A percentile compares a stretch with the other conserved stretches of the same genome.
These are phyloP conservation scores for Colletotrichum lindemuthianum DNA, from an alignment of 2,329 filamentous ascomycete species.

Conservation along the genomic window DNA sequence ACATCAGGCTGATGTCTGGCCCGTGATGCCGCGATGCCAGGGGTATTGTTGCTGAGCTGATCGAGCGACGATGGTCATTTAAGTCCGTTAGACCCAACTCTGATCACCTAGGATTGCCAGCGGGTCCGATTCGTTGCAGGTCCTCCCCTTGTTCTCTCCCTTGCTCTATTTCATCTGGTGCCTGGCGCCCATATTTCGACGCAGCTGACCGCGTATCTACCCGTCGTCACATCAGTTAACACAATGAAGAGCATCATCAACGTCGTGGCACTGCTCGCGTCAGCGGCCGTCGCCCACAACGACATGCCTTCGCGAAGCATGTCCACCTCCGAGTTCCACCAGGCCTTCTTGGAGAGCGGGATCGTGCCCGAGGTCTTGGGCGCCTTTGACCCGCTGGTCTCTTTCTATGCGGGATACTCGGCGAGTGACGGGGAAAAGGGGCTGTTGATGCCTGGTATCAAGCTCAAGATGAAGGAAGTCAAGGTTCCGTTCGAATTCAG, in stretches of 20 bases:
- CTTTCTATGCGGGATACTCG: slow-evolving; percentile 41
- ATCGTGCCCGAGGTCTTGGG: slow-evolving; percentile 44
- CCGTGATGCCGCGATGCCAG: slow-evolving; percentile 5
- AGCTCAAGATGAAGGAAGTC: slow-evolving; percentile 38
- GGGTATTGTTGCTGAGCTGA: slow-evolving; percentile 2
- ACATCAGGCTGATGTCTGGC: not conserved
- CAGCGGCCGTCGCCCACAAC: slow-evolving; percentile 9
- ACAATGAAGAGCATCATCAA: slow-evolving; percentile 22
- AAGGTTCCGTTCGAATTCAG: slow-evolving; percentile 41
- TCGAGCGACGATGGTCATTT: slow-evolving; percentile 12
- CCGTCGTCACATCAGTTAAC: no score
- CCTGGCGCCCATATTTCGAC: not conserved
- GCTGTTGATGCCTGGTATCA: slow-evolving; percentile 39
- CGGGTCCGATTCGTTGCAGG: not conserved
- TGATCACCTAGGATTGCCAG: not conserved
- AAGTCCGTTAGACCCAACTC: slow-evolving; percentile 2
- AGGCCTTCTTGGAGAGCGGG: slow-evolving; percentile 39
- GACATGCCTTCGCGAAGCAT: slow-evolving; percentile 36
- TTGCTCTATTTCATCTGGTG: not conserved
- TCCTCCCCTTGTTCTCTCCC: no score
- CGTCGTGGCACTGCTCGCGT: slow-evolving; percentile 12
- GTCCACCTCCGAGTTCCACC: slow-evolving; percentile 41
- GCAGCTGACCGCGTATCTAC: not conserved
- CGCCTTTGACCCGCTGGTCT: slow-evolving; percentile 41
- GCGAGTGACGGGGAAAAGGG: slow-evolving; percentile 37